Evolutionary conservation across 2,329 filamentous ascomycete genomes (phyloP), one percentile per base, ranked within the genome.

Genomic region (Aplosporella prunicola): DNA sequence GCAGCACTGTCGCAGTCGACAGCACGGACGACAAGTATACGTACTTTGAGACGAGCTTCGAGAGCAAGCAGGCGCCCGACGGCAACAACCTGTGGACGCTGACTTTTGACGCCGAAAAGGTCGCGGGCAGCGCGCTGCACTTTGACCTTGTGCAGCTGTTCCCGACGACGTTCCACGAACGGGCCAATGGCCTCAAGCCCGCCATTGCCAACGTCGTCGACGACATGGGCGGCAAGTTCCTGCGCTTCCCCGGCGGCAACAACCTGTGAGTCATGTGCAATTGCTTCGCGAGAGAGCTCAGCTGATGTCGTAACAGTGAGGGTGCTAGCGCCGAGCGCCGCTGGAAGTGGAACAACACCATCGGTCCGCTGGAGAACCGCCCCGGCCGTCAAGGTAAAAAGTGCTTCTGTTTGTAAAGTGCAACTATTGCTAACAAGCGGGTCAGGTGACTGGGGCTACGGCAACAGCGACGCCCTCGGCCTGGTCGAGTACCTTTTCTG

Each of bases 181-280:
- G 41, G 17, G 11, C 26, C 1, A 43, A 43, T 17, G 41, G 41
- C 5, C 9, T 43, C n/a, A 26, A 35, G 14, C 36, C 32, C 2
- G 17, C n/a, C 4, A 17, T 40, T 31, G 38, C 38, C 5, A 35
- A 40, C 20, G 32, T 32, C n/a, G n/a, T 40, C 22, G 16, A 32
- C 10, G 32, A 40, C 4, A 25, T 40, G 26, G 38, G 38, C 5
- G 38, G 10, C 0, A 67, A n/a, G 1, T 71, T 80, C 46, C 65
- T 82, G 29, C 69, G 79, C 11, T 72, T 80, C 41, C 78, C 78
- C 0, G 79, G 79, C 5, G 78, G 73, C 61, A 66, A 67, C 26
- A 68, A 76, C 52, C 64, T 76, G 39, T 40, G 8, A 18, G 38
- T 40, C 5, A 3, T n/a, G 3, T 4, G 9, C 7, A 14, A 16